Conservation (phyloP, 331 rosid species). For the Quercus tomentella region DNA sequence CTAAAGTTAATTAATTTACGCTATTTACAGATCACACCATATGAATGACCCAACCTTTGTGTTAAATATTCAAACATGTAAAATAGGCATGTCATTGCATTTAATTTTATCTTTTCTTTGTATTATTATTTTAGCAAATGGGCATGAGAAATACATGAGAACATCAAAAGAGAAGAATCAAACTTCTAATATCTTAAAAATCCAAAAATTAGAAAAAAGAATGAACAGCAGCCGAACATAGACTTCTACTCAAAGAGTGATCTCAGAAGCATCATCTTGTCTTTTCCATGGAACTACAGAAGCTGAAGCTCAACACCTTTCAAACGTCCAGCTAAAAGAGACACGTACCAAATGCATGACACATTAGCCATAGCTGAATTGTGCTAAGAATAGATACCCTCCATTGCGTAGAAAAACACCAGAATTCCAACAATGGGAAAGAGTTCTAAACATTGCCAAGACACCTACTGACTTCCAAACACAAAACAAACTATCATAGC, state of each 20-base stretch:
- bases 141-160: neutral
- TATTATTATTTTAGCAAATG: neutral
- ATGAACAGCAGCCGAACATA: neutral
- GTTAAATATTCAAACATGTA: neutral
- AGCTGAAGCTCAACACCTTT: neutral
- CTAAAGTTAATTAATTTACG: neutral
- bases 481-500: neutral
- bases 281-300: neutral
- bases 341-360: neutral
- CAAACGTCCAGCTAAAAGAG: neutral
- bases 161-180: neutral
- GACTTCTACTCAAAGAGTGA: neutral
- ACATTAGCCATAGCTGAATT: neutral
- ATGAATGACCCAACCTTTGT: neutral
- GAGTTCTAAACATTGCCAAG: neutral
- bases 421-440: neutral
- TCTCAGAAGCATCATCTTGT: neutral
- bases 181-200: neutral
- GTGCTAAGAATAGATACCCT: neutral
- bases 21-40: neutral
- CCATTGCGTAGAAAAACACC: neutral
- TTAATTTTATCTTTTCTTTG: too few relatives aligned
- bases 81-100: too few relatives aligned
- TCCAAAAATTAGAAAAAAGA: neutral
- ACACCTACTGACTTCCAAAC: neutral